phyloP scores from a whole-genome alignment of 2,329 filamentous ascomycete genomes.

The Pseudogymnoascus sp. region DNA sequence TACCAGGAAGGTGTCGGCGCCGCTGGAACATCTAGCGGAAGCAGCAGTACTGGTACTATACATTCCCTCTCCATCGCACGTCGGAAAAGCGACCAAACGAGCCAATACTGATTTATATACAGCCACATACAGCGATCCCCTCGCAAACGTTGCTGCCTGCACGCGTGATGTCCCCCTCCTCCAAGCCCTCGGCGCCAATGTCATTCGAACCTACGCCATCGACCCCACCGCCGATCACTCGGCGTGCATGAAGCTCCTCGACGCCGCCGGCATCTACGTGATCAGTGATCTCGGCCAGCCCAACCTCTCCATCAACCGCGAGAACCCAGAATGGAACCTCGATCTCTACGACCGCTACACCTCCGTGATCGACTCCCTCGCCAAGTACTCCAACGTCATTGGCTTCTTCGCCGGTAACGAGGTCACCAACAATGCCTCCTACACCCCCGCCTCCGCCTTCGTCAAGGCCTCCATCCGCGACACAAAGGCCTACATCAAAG shows the following conservation, averaged over 20 bases:
- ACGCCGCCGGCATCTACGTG: constrained; percentile 87
- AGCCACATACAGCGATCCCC: constrained; percentile 68
- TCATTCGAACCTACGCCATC: constrained; percentile 89
- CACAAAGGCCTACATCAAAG: constrained; percentile 85
- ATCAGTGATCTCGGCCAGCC: constrained; percentile 85
- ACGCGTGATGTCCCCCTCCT: constrained; percentile 80
- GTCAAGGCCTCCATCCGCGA: constrained; percentile 97
- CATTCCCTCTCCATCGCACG: constrained; percentile 18
- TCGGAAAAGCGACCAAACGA: not conserved
- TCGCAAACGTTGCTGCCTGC: constrained; percentile 65
- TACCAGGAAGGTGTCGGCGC: constrained; percentile 75
- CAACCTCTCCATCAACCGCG: constrained; percentile 73
- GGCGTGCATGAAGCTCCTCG: constrained; percentile 75
- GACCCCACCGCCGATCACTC: constrained; percentile 72
- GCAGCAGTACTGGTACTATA: not conserved
- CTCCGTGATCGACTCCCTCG: constrained; percentile 70
- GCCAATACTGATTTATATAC: constrained; percentile 13
- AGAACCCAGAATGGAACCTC: constrained; percentile 70
- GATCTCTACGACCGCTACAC: constrained; percentile 76
- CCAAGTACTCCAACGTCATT: constrained; percentile 80
- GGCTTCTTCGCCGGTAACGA: constrained; percentile 99
- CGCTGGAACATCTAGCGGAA: constrained; percentile 33
- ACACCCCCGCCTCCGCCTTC: constrained; percentile 82
- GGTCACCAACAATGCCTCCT: constrained; percentile 80
- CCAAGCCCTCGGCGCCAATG: constrained; percentile 73